Conservation (phyloP, 805 yeast species). For the Hanseniaspora guilliermondii region DNA sequence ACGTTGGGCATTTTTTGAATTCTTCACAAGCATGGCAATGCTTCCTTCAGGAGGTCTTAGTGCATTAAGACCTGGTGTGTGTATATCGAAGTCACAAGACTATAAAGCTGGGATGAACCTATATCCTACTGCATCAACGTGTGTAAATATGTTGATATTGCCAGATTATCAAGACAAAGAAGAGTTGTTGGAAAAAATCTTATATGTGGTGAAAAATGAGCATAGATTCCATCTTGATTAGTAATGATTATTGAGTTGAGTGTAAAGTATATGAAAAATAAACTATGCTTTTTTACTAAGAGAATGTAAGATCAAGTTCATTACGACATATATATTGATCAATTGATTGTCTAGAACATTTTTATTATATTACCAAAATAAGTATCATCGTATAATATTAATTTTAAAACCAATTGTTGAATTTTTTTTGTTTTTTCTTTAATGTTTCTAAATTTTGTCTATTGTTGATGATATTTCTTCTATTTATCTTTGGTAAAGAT, state of each 20-base stretch:
- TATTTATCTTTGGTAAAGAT: no score
- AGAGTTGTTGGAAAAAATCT: conserved; percentile 46
- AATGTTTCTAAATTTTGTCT: no score
- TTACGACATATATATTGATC: no score
- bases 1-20: conserved; percentile 55
- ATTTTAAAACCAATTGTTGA: no score
- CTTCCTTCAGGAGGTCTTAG: conserved; percentile 85
- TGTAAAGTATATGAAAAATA: not conserved
- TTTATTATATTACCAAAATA: no score
- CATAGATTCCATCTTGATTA: conserved; percentile 6
- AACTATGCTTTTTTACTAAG: not conserved
- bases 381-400: no score
- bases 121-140: conserved; percentile 86
- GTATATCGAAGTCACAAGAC: conserved; percentile 36
- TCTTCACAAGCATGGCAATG: conserved; percentile 83
- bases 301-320: no score
- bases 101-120: conserved; percentile 36
- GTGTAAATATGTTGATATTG: conserved; percentile 73
- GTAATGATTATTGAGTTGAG: not conserved
- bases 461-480: no score
- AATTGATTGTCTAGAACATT: no score
- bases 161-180: conserved; percentile 67
- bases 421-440: no score
- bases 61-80: conserved; percentile 63
- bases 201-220: conserved; percentile 54